A percentile compares a stretch with the other conserved stretches of the same genome.
These are phyloP conservation scores for Aphelidium insulamus DNA, from an alignment of 371 early-diverging fungal genomes.

Conservation along the genomic window DNA sequence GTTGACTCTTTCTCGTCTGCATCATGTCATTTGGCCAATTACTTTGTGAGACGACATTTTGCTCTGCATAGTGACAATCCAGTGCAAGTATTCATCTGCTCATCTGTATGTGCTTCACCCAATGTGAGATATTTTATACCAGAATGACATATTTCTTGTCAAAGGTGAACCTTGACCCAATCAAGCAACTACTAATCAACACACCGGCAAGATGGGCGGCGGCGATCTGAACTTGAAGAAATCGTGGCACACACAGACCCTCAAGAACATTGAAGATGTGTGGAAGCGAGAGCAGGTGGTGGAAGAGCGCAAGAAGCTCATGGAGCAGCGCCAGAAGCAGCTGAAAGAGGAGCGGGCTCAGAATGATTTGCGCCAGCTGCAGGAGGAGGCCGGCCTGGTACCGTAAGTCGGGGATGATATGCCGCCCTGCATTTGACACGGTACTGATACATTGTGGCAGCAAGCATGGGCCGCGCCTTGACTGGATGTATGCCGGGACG, in stretches of 20 bases:
- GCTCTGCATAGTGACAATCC: too few species aligned
- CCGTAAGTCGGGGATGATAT: not conserved
- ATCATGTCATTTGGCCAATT: too few species aligned
- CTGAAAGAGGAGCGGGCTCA: slow-evolving; percentile 65
- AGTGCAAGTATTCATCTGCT: too few species aligned
- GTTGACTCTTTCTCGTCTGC: too few species aligned
- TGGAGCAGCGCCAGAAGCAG: slow-evolving; percentile 77
- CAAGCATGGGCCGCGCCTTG: slow-evolving; percentile 45
- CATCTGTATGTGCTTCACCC: too few species aligned
- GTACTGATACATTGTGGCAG: too few species aligned
- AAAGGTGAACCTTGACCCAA: too few species aligned
- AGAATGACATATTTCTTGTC: too few species aligned
- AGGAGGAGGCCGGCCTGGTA: slow-evolving; percentile 38
- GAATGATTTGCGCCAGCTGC: slow-evolving; percentile 59
- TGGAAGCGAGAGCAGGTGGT: slow-evolving; percentile 73
- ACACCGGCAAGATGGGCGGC: slow-evolving; percentile 14
- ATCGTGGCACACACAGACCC: slow-evolving; percentile 86
- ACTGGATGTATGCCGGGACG: slow-evolving; percentile 87
- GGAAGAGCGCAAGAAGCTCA: slow-evolving; percentile 57
- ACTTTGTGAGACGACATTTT: too few species aligned
- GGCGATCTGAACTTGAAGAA: slow-evolving; percentile 61
- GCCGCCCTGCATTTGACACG: not conserved
- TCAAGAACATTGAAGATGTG: slow-evolving; percentile 69
- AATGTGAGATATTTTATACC: too few species aligned
- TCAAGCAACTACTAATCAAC: too few species aligned